Base-by-base conservation (phyloP, 2,329 filamentous ascomycete genomes). In the Emmonsiellopsis sp. region DNA sequence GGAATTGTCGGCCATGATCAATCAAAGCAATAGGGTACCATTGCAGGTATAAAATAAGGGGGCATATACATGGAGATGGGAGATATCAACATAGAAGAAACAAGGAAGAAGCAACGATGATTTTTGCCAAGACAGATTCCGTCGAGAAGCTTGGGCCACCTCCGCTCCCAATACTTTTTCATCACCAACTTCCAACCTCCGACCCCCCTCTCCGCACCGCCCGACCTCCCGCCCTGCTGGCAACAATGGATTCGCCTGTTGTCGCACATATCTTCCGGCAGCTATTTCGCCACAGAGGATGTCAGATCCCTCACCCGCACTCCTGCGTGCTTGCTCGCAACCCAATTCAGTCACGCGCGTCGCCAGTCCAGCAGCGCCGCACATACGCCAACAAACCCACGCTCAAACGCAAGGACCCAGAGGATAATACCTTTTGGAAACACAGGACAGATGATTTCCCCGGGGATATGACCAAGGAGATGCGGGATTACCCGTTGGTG, bases 261-360 rank as follows among this genome's bases (percentile, higher is more conserved):
- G 78, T 90, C 60, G 82, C 82, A 48, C 86, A 85, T 66, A 79
- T 95, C 66, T 92, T 96, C 65, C 83, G 87, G 63, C 87, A 89
- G 74, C 81, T 97, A 42, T 94, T 95, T 63, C 82, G 83, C 44
- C 87, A 91, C 64, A 81, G 82, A 47, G 77, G 82, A 49, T 86
- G 84, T 65, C 77, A 80, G 63, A 74, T 76, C 52, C 69, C 78
- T 59, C 73, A 75, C 52, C 73, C 70, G 52, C 65, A 65, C 55
- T 63, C 63, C 53, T 55, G 58, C 37, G 50, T 61, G 49, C 52
- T 60, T 32, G 55, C 54, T 53, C 62, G 58, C 56, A 57, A 57
- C 27, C 53, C 51, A 46, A 53, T 40, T 36, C 51, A 21, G 5
- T 40, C 53, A 44, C 53, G 42, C 13, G 2, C 47, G 39, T 13